Percentiles rank a stretch among this genome's conserved stretches.
Evolutionary conservation across 176 grass and related monocot genomes (phyloP).

Genomic region (Phyllostachys edulis): DNA sequence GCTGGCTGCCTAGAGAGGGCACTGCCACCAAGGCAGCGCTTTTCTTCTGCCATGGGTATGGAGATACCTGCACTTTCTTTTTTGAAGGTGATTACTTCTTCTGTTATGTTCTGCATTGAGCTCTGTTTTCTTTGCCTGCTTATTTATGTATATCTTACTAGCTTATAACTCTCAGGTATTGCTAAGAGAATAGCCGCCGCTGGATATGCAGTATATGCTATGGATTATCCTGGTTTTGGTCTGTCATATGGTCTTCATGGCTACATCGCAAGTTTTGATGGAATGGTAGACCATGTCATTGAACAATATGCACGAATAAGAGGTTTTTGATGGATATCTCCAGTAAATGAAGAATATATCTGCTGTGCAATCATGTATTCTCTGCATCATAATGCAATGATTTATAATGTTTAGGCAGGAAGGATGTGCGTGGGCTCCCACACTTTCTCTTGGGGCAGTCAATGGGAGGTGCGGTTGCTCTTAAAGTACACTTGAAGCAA

Average conservation of each 20-base stretch:
- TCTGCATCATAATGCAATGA: conserved; percentile 26
- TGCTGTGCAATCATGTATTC: background rate
- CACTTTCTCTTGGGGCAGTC: conserved; percentile 94
- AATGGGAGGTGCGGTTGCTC: conserved; percentile 94
- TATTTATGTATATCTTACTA: conserved; percentile 32
- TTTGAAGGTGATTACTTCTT: conserved; percentile 70
- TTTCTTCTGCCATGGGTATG: conserved; percentile 98
- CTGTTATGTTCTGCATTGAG: conserved; percentile 20
- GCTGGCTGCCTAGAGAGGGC: conserved; percentile 76
- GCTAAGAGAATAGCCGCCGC: conserved; percentile 79
- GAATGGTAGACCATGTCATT: conserved; percentile 97
- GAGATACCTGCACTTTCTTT: conserved; percentile 95
- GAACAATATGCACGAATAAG: conserved; percentile 76
- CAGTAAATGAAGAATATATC: conserved; percentile 20
- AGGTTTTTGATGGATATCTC: conserved; percentile 50
- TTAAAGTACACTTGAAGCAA: conserved; percentile 88
- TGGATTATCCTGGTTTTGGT: conserved; percentile 97
- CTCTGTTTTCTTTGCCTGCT: background rate
- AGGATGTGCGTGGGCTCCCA: conserved; percentile 50
- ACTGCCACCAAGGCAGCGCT: conserved; percentile 66
- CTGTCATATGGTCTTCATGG: conserved; percentile 95
- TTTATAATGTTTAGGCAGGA: conserved; percentile 48
- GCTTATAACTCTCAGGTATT: conserved; percentile 55
- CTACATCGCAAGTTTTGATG: conserved; percentile 92
- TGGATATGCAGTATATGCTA: conserved; percentile 89